Evolutionary conservation across 805 yeast genomes (phyloP), one percentile per base, ranked within the genome.

Genomic region (Teunomyces panamensis): DNA sequence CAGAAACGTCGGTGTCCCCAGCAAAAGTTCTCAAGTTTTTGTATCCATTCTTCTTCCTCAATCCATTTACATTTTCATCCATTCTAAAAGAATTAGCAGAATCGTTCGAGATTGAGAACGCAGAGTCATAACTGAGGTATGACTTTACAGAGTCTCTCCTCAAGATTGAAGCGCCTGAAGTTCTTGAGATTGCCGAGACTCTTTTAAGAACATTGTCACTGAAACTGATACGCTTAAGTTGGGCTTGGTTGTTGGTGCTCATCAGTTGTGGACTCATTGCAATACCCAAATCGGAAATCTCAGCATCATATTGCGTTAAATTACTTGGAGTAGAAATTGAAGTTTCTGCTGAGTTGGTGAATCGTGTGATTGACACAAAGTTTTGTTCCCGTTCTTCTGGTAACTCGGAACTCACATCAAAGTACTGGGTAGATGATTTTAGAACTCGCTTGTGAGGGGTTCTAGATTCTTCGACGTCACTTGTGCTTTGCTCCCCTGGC

Each of bases 61-160:
- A 57, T 3, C 57, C 59, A 10, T 54, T 53, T 4, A 55, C 63
- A 20, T 49, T 52, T 36, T 48, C 54, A 4, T 54, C 62, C 10
- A 50, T 51, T 7, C 46, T 44, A 2, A 46, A 39, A 5, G 56
- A 50, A 30, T 50, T 45, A n/a, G 51, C 43, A 2, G 64, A 53
- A 4, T 29, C 54, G 42, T 54, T 57, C 10, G 65, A 52, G 13
- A 62, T 49, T 6, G 85, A 79, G 37, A 77, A 65, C 1, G 76
- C 78, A 0, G 87, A 81, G 57, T 83, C 86, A 51, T 83, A 83
- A 34, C 85, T 79, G 42, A 81, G 53, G 54, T 81, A 82, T 1
- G 87, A 83, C 49, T 71, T 71, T 2, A 63, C 54, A 1, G 81
- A 75, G 29, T 68, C 69, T 45, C 68, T 54, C 46, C 66, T 72